Evolutionary conservation across 176 grass and related monocot species (phyloP).

Genomic region (Eleusine indica): DNA sequence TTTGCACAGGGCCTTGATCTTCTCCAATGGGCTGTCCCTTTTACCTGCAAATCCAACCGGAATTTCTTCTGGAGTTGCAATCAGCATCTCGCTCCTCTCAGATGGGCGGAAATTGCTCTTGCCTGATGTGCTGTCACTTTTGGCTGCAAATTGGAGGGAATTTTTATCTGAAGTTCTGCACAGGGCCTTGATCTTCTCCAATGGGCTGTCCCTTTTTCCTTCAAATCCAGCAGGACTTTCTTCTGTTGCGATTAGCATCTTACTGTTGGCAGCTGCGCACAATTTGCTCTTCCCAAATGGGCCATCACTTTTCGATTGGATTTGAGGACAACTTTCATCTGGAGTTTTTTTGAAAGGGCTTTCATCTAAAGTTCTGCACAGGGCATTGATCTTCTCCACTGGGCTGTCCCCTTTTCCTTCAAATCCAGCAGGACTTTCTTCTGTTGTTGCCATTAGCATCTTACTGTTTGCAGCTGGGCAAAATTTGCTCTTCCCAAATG

Average conservation of each 20-base stretch:
- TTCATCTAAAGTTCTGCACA: constrained; percentile 3
- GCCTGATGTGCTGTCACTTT: background rate
- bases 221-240: background rate
- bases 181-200: background rate
- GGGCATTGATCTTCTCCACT: constrained; percentile 34
- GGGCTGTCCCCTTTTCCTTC: background rate
- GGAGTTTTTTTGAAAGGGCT: background rate
- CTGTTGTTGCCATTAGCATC: background rate
- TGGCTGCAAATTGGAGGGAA: constrained; percentile 30
- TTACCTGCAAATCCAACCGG: background rate
- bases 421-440: constrained; percentile 18
- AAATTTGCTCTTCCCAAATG: background rate
- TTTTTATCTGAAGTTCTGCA: constrained; percentile 1
- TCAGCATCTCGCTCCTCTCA: constrained; percentile 41
- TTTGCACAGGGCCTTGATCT: constrained; percentile 30
- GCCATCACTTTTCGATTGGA: background rate
- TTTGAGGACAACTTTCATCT: background rate
- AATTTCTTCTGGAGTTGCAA: constrained; percentile 22
- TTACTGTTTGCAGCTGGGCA: constrained; percentile 39
- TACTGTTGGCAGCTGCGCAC: background rate
- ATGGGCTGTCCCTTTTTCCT: background rate
- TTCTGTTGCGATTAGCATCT: background rate
- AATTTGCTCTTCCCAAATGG: constrained; percentile 36
- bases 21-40: constrained; percentile 23
- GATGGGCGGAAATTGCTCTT: background rate